Percentiles rank a stretch among this genome's conserved stretches.
These are phyloP conservation scores for Calycina herbarum DNA, from an alignment of 2,329 filamentous ascomycete genomes.

Conservation along the genomic window DNA sequence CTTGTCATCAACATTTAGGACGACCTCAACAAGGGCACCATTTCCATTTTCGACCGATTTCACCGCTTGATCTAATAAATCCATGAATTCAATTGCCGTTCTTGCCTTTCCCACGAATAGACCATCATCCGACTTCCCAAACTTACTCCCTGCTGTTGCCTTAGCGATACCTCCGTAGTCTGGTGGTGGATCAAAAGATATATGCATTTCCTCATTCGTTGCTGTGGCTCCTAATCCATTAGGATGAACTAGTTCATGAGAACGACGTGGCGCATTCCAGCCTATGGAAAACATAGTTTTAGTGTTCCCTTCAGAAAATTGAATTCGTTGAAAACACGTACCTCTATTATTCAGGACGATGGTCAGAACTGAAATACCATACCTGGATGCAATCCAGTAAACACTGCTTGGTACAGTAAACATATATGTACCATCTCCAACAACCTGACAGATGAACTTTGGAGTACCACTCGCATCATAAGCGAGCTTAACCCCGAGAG, in stretches of 20 bases:
- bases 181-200: not conserved
- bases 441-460: constrained; percentile 29
- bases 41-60: too few relatives aligned
- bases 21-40: too few relatives aligned
- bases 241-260: constrained; percentile 62
- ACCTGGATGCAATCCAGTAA: constrained; percentile 65
- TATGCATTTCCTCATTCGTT: not conserved
- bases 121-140: not conserved
- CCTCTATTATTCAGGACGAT: not conserved
- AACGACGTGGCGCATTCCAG: constrained; percentile 63
- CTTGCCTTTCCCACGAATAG: not conserved
- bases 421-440: constrained; percentile 64
- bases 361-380: constrained; percentile 52
- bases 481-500: not conserved
- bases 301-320: not conserved
- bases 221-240: not conserved
- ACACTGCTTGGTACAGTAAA: constrained; percentile 62
- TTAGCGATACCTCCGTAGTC: constrained; percentile 1
- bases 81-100: not conserved
- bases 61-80: too few relatives aligned
- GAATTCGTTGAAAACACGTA: not conserved
- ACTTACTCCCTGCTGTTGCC: not conserved
- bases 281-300: constrained; percentile 35
- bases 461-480: not conserved
- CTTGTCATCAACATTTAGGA: too few relatives aligned